Evolutionary conservation across 1,139 yeast species (phyloP), one percentile per base, ranked within the genome.

Genomic region (Hyphopichia pseudoburtonii): DNA sequence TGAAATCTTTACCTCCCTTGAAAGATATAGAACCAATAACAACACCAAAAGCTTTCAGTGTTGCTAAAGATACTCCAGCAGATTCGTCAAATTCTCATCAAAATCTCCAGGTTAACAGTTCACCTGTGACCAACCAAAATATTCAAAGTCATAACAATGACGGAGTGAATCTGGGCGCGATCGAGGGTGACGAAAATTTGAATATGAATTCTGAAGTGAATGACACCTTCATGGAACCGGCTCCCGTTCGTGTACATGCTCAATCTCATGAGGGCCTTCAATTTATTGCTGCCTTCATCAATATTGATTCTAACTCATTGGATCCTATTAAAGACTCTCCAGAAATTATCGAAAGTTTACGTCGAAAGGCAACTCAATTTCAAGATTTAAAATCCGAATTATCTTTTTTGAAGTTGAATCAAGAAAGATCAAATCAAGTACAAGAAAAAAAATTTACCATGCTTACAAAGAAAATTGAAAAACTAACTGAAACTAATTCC

Each of bases 371-470:
- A 1, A 52, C 65, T 2, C 80, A 78, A 41, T 64, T 65, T 43
- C 74, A 78, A 33, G 70, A 70, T 3, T 42, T 81, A 27, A 64
- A 69, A 40, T 73, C 86, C 1, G 79, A 78, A 43, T 66, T 71
- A 33, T 57, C 78, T 16, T 62, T 78, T 17, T 54, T 76, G 23
- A 76, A 77, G 50, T 69, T 81, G 17, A 71, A 73, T 36, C 62
- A 69, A 37, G 88, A 82, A 50, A 86, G 78, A 47, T 46, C 67
- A 5, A 60, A 67, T 22, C 80, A 73, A 39, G 47, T 56, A 16
- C 52, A 51, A 35, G 53, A 50, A 11, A 51, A 46, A 30, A 51
- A 56, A 17, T 40, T 52, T 23, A 41, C 42, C 25, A 35, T 51
- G 54, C 5, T 62, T 57, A 19, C 53, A 53, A 24, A 62, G 54